Evolutionary conservation across 1,284 basidiomycete genomes (phyloP), one percentile per base, ranked within the genome.

Genomic region (Trichosporon sp.): DNA sequence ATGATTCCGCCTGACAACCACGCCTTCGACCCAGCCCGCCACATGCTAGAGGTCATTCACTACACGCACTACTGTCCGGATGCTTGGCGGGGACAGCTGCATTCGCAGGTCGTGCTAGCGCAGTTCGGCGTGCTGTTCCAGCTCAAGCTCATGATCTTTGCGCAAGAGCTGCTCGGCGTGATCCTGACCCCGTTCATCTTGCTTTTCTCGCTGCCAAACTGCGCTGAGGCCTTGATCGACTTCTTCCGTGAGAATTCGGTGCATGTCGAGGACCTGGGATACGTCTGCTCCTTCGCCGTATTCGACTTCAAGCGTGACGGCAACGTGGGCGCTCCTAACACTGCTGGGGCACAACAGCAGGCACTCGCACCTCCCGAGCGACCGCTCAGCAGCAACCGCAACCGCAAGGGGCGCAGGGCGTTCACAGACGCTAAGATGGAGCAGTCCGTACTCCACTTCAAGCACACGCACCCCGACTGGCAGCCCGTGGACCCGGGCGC

Each of bases 171-270:
- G 10, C 74, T 93, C 13, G 94, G 92, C 0, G 95, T 99, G 57
- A 83, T 98, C 57, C 83, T 96, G 59, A 99, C 95, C 2, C 95
- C 95, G 0, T 92, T 96, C 73, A 88, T 99, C 58, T 83, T 99
- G 6, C 94, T 92, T 89, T 89, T 90, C 76, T 92, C 93, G 14
- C 84, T 99, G 6, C 95, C 95, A 0, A 83, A 82, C 0, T 95
- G 92, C 74, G 91, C 95, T 2, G 89, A 90, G 7, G 88, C 88
- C 0, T 90, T 97, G 69, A 86, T 97, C 66, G 95, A 98, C 76
- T 96, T 98, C 76, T 96, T 97, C 84, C 86, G 93, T 56, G 94
- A 97, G 81, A 98, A 96, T 75, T 91, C 93, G 0, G 89, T 99
- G 0, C 95, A 98, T 78, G 90, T 99, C 32, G 95, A 97, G 71